Evolutionary conservation across 768 basidiomycete genomes (phyloP).

Genomic region (Calocybe indica): DNA sequence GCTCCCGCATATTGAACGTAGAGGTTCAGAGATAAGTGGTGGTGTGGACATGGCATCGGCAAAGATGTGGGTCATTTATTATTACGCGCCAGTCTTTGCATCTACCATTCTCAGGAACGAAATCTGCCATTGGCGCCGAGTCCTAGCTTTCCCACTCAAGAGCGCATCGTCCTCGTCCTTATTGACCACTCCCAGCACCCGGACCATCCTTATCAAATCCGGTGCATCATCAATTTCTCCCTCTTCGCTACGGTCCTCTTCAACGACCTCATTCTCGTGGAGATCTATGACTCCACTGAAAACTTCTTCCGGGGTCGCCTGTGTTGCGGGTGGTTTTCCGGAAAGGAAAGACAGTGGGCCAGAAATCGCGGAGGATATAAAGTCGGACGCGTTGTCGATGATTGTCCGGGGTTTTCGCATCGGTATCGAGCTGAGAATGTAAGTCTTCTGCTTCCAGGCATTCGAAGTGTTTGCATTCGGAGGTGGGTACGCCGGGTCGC

Average conservation of each 20-base stretch:
- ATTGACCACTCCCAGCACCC: constrained; percentile 44
- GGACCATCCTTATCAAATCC: constrained; percentile 48
- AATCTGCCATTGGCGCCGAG: constrained; percentile 33
- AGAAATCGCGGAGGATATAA: constrained; percentile 56
- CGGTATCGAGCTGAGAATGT: constrained; percentile 63
- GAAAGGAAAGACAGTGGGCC: constrained; percentile 52
- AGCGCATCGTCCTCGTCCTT: constrained; percentile 23
- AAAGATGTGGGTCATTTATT: neutral
- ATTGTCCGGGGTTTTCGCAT: constrained; percentile 62
- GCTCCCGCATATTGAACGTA: neutral
- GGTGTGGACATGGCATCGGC: neutral
- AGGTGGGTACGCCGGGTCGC: constrained; percentile 59
- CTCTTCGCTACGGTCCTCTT: constrained; percentile 74
- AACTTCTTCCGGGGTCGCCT: constrained; percentile 61
- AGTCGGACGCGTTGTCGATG: constrained; percentile 64
- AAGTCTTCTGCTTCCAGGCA: constrained; percentile 54
- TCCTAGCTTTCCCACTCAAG: constrained; percentile 25
- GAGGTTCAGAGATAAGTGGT: too few species aligned
- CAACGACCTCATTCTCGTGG: constrained; percentile 70
- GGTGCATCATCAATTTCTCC: constrained; percentile 72
- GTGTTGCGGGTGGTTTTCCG: constrained; percentile 25
- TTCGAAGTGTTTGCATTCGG: constrained; percentile 26
- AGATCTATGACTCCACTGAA: constrained; percentile 66
- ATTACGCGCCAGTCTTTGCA: constrained; percentile 23
- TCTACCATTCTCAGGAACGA: constrained; percentile 29